Percentiles rank a stretch among this genome's conserved stretches.
Conservation (phyloP, 164 flowering plant species). For the Chimonanthus salicifolius region DNA sequence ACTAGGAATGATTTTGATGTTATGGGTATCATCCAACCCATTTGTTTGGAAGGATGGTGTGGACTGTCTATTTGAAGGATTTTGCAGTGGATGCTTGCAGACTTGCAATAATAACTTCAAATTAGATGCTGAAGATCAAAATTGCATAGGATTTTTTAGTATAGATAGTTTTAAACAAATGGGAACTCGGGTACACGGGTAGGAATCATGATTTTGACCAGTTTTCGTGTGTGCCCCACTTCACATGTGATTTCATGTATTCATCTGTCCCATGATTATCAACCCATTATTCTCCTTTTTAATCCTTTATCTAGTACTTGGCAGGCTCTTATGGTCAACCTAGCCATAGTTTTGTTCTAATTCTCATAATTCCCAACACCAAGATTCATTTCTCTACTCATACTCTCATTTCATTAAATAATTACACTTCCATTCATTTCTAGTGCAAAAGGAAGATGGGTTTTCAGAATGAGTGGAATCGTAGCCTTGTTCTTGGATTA, state of each 20-base stretch:
- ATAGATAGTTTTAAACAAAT: not conserved
- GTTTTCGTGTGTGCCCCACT: slow-evolving; percentile 13
- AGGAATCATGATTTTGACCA: slow-evolving; percentile 17
- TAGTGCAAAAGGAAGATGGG: slow-evolving; percentile 30
- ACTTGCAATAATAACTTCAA: no score
- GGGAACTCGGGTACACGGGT: slow-evolving; percentile 11
- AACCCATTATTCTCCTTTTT: not conserved
- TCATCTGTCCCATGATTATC: not conserved
- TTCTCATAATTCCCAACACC: slow-evolving; percentile 21
- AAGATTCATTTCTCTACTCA: slow-evolving; percentile 34
- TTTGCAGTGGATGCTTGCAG: no score
- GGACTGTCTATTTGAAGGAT: no score
- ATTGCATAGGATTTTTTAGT: not conserved
- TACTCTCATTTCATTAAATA: slow-evolving; percentile 33
- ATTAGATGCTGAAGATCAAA: no score
- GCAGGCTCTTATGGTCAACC: slow-evolving; percentile 43
- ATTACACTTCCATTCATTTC: slow-evolving; percentile 29
- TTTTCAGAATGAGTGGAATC: slow-evolving; percentile 37
- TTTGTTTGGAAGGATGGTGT: no score
- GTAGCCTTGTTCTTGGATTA: slow-evolving; percentile 52
- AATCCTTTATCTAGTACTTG: not conserved
- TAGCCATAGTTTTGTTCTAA: slow-evolving; percentile 21
- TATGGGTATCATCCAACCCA: no score
- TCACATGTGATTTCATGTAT: slow-evolving; percentile 21
- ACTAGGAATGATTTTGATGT: no score